These are phyloP conservation scores for Kwoniella pini DNA, from an alignment of 768 basidiomycete species.

Conservation along the genomic window DNA sequence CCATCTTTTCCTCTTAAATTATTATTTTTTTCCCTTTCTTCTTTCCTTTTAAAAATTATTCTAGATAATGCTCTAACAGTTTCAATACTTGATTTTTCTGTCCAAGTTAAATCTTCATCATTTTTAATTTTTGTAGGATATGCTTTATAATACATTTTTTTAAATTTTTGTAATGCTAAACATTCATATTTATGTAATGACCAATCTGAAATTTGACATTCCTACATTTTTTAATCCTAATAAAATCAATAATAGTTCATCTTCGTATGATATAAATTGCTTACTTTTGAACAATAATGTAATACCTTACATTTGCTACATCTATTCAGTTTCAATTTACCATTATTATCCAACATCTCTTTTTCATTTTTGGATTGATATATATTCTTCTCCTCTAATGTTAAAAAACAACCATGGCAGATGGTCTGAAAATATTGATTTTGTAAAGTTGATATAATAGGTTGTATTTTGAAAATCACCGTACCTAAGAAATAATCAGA, in stretches of 20 bases:
- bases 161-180: conserved; percentile 59
- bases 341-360: background rate
- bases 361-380: background rate
- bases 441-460: conserved; percentile 68
- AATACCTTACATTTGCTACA: conserved; percentile 72
- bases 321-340: conserved; percentile 59
- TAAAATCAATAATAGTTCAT: conserved; percentile 14
- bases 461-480: conserved; percentile 62
- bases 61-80: conserved; percentile 77
- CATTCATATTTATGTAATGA: conserved; percentile 76
- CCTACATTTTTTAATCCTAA: conserved; percentile 53
- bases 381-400: conserved; percentile 34
- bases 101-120: conserved; percentile 24
- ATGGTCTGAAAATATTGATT: conserved; percentile 63
- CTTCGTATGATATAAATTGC: conserved; percentile 37
- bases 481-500: conserved; percentile 59
- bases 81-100: conserved; percentile 65
- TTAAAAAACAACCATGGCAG: conserved; percentile 67
- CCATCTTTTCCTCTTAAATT: conserved; percentile 30
- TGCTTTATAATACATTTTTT: conserved; percentile 19
- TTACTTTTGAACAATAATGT: conserved; percentile 74
- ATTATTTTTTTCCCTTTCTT: conserved; percentile 62
- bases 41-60: conserved; percentile 67
- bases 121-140: conserved; percentile 5
- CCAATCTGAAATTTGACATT: conserved; percentile 77